Evolutionary conservation across 2,329 filamentous ascomycete species (phyloP), one percentile per base, ranked within the genome.

Genomic region (Fusarium xyrophilum): DNA sequence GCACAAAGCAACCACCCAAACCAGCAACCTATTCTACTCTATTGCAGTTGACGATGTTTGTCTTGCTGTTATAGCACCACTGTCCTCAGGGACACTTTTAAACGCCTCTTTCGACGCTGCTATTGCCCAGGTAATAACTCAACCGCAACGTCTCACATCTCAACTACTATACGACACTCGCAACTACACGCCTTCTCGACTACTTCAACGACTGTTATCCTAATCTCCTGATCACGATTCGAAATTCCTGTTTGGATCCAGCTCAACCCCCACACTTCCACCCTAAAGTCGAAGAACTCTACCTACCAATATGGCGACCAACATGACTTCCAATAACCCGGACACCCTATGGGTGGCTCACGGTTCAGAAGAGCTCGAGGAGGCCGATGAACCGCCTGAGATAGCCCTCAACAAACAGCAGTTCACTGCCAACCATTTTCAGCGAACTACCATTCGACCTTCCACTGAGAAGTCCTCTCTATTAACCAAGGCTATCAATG

Each of bases 301-400:
- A 84, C 82, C 56, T 55, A 83, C 82, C 61, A 75, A 63, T 56
- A 80, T 78, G 77, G 75, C 69, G 35, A 69, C 67, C 69, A 53
- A 63, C 58, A 80, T 78, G 77, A 74, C 70, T 32, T 69, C 68
- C 69, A 54, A 63, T 59, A 56, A 75, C 72, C 67, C 73, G 68
- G 69, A 73, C 67, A 54, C 77, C 70, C 56, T 69, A 44, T 80
- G 79, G 78, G 72, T 70, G 36, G 78, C 79, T 27, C 74, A 74
- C 46, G 70, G 79, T 21, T 82, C 85, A 68, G 86, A 88, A 62
- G 93, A 97, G 59, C 78, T 89, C 71, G 81, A 91, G 69, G 95
- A 97, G 74, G 85, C 89, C 52, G 95, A 98, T 79, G 95, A 98
- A 79, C 94, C 94, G 51, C 93, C 94, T 73, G 94, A 97, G 80